Evolutionary conservation across 2,329 filamentous ascomycete genomes (phyloP).

Genomic region (Samsoniella hepiali): DNA sequence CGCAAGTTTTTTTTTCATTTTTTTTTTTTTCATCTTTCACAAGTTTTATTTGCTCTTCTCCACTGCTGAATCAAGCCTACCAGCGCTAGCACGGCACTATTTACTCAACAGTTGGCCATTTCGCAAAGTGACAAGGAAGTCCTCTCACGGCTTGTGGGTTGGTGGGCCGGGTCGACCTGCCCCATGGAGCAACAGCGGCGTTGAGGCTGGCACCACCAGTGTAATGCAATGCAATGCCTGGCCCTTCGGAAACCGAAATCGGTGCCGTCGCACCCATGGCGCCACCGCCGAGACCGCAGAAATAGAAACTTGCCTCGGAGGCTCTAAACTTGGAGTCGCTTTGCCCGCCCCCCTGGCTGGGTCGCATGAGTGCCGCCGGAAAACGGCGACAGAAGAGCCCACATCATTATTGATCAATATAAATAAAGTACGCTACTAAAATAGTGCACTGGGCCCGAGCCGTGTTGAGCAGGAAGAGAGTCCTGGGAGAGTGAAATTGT

Average conservation of each 20-base stretch:
- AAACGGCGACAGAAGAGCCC: too few species aligned
- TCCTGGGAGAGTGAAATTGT: too few species aligned
- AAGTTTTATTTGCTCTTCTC: neutral
- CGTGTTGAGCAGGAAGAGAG: too few species aligned
- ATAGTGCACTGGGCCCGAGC: too few species aligned
- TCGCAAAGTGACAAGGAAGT: too few species aligned
- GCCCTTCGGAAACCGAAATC: conserved; percentile 8
- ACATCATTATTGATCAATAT: too few species aligned
- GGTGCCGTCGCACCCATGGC: conserved; percentile 6
- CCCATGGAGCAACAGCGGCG: neutral
- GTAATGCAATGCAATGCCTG: neutral
- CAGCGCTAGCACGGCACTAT: neutral
- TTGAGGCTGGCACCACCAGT: neutral
- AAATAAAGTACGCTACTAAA: too few species aligned
- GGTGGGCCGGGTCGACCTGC: conserved; percentile 3
- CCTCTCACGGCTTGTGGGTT: neutral
- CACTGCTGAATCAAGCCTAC: neutral
- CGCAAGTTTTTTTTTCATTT: neutral
- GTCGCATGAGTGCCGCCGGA: too few species aligned
- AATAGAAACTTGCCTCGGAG: too few species aligned
- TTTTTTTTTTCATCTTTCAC: neutral
- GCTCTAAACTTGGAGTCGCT: too few species aligned
- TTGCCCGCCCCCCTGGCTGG: too few species aligned
- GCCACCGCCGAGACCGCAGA: neutral
- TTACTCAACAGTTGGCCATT: neutral